These are phyloP conservation scores for Pyrus betulifolia DNA, from an alignment of 306 rosid species.

Conservation along the genomic window DNA sequence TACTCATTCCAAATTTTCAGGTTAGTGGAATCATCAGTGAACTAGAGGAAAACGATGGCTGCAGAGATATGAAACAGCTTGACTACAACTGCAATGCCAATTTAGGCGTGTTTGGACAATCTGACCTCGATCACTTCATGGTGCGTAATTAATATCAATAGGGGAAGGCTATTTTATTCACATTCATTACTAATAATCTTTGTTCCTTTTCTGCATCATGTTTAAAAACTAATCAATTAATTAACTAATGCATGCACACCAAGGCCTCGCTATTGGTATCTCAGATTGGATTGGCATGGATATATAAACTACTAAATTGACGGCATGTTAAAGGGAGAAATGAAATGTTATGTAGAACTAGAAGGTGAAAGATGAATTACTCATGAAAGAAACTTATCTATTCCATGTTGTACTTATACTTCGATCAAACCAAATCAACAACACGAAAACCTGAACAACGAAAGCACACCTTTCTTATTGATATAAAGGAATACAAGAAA, in stretches of 20 bases:
- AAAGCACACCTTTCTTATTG: no score
- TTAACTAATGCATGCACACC: background rate
- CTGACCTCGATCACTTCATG: constrained; percentile 89
- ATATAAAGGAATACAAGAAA: no score
- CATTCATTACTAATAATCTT: background rate
- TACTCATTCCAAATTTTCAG: background rate
- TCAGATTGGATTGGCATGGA: background rate
- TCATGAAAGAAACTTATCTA: background rate
- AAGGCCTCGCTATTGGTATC: background rate
- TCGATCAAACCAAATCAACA: no score
- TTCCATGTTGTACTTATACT: no score
- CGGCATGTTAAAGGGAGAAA: background rate
- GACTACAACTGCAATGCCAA: constrained; percentile 20
- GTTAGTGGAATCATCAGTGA: constrained; percentile 20
- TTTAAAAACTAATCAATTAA: background rate
- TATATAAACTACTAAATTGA: no score
- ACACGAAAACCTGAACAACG: no score
- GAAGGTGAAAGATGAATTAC: background rate
- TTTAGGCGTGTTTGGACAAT: constrained; percentile 18
- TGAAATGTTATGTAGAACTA: background rate
- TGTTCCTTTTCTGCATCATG: background rate
- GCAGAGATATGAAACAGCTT: constrained; percentile 30
- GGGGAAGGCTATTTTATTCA: background rate
- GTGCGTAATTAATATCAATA: constrained; percentile 20
- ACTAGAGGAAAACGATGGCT: constrained; percentile 19